phyloP scores from a whole-genome alignment of 1,139 yeast species.

The Eremothecium sinecaudum region DNA sequence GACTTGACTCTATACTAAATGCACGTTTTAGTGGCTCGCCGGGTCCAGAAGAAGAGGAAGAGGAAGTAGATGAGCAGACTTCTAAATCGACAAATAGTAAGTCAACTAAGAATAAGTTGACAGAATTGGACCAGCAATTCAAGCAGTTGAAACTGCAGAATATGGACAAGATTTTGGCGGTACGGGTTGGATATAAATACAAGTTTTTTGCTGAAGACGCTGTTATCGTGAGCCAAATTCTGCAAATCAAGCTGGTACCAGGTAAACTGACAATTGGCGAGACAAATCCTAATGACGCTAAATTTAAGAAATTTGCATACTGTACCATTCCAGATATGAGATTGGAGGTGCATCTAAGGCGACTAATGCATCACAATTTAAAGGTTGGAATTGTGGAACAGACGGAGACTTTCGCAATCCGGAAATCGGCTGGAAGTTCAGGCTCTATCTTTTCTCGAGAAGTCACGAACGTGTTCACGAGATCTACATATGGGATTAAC shows the following conservation, averaged over 20 bases:
- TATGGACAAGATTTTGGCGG: slow-evolving; percentile 59
- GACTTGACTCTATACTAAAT: not conserved
- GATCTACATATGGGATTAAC: slow-evolving; percentile 59
- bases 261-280: slow-evolving; percentile 50
- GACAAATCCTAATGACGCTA: slow-evolving; percentile 35
- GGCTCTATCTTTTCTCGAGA: slow-evolving; percentile 54
- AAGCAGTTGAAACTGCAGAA: slow-evolving; percentile 51
- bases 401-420: slow-evolving; percentile 68
- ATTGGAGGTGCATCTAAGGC: slow-evolving; percentile 62
- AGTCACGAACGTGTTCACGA: slow-evolving; percentile 66
- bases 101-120: slow-evolving; percentile 35
- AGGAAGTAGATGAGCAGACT: slow-evolving; percentile 4
- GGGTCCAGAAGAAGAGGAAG: not conserved
- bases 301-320: slow-evolving; percentile 59
- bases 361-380: slow-evolving; percentile 50
- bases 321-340: slow-evolving; percentile 77
- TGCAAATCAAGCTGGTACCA: slow-evolving; percentile 64
- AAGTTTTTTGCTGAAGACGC: slow-evolving; percentile 86
- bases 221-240: slow-evolving; percentile 47
- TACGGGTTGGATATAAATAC: slow-evolving; percentile 88
- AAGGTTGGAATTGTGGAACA: slow-evolving; percentile 88
- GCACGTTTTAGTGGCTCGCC: not conserved
- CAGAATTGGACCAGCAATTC: slow-evolving; percentile 77
- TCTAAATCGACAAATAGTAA: slow-evolving; percentile 10
- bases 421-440: slow-evolving; percentile 33